Evolutionary conservation across 2,329 filamentous ascomycete species (phyloP).

Genomic region (Plectosphaerella cucumerina): DNA sequence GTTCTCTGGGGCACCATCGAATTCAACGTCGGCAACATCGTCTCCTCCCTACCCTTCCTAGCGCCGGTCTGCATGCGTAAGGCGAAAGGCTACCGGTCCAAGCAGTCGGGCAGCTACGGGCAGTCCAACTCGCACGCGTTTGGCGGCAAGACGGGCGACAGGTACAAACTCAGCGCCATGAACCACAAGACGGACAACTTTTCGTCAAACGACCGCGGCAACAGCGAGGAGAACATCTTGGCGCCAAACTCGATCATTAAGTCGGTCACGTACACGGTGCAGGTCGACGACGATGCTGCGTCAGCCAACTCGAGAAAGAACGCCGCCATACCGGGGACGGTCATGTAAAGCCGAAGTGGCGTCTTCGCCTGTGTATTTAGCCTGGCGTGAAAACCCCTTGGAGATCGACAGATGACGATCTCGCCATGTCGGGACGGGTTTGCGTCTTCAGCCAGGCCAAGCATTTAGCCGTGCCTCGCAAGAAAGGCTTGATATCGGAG

Average conservation of each 20-base stretch:
- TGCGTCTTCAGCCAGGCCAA: no score
- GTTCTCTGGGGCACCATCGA: conserved; percentile 54
- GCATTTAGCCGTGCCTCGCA: no score
- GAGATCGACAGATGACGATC: no score
- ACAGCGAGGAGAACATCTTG: conserved; percentile 36
- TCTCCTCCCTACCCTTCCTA: conserved; percentile 41
- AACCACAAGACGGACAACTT: conserved; percentile 26
- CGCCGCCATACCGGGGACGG: neutral
- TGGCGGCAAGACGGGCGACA: conserved; percentile 19
- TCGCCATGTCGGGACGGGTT: no score
- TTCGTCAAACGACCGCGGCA: conserved; percentile 16
- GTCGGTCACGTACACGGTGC: conserved; percentile 36
- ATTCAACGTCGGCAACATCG: conserved; percentile 50
- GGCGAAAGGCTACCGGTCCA: conserved; percentile 35
- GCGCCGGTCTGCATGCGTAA: conserved; percentile 38
- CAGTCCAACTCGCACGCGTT: conserved; percentile 14
- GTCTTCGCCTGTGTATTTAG: neutral
- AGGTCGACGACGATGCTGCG: conserved; percentile 24
- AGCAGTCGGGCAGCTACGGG: conserved; percentile 25
- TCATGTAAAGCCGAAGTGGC: neutral
- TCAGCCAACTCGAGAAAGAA: neutral
- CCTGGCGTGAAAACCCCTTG: no score
- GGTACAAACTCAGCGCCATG: conserved; percentile 34
- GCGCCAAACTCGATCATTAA: conserved; percentile 31
- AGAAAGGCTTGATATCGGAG: neutral